phyloP scores from a whole-genome alignment of 352 stramenopile species.

The Hyaloperonospora arabidopsidis region DNA sequence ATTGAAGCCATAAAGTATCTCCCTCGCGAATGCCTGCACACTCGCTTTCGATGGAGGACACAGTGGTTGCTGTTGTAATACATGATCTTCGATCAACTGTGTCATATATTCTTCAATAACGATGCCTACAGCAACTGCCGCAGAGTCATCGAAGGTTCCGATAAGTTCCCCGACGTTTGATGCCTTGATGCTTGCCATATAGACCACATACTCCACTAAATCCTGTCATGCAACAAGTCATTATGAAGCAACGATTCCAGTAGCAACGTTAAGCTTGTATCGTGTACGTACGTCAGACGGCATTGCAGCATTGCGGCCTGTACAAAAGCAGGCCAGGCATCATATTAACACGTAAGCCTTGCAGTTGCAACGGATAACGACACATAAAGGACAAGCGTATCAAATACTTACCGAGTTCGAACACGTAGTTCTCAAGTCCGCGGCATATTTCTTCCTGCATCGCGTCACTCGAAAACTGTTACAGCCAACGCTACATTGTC shows the following conservation, averaged over 20 bases:
- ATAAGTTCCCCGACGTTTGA: slow-evolving; percentile 55
- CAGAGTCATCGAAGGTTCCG: slow-evolving; percentile 72
- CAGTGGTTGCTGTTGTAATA: slow-evolving; percentile 13
- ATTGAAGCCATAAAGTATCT: slow-evolving; percentile 53
- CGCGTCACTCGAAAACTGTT: slow-evolving; percentile 19
- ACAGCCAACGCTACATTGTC: slow-evolving; percentile 1
- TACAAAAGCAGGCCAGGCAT: slow-evolving; percentile 4
- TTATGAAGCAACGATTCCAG: not conserved
- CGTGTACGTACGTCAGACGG: slow-evolving; percentile 44
- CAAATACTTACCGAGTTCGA: slow-evolving; percentile 30
- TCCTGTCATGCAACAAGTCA: slow-evolving; percentile 27
- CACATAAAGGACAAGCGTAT: not conserved
- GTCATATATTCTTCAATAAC: slow-evolving; percentile 70
- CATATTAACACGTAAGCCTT: slow-evolving; percentile 1
- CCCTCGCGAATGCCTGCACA: slow-evolving; percentile 35
- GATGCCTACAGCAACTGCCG: slow-evolving; percentile 57
- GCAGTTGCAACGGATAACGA: not conserved
- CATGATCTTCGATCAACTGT: slow-evolving; percentile 44
- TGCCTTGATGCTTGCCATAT: slow-evolving; percentile 56
- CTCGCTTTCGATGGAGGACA: slow-evolving; percentile 23
- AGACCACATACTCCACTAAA: slow-evolving; percentile 66
- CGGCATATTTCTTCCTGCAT: slow-evolving; percentile 29
- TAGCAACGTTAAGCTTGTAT: not conserved
- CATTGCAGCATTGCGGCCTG: slow-evolving; percentile 37
- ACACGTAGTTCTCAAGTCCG: slow-evolving; percentile 40